Percentiles rank a stretch among this genome's conserved stretches.
Conservation (phyloP, 768 basidiomycete species). For the Pilatotrama ljubarskyi region DNA sequence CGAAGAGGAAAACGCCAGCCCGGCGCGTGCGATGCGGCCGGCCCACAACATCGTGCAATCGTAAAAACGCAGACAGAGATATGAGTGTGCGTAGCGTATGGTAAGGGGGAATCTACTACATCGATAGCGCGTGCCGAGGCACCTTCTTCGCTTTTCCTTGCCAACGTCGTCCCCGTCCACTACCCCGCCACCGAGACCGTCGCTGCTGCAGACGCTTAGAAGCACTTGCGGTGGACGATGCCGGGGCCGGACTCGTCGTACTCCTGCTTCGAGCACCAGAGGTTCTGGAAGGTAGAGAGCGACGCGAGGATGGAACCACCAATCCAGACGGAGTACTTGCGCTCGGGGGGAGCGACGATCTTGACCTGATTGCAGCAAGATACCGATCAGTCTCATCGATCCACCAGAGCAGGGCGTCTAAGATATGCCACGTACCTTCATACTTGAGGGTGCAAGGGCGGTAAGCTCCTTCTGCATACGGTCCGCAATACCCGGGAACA, state of each 20-base stretch:
- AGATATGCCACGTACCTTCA: constrained; percentile 46
- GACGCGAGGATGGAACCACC: constrained; percentile 52
- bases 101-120: constrained; percentile 32
- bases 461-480: constrained; percentile 77
- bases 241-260: constrained; percentile 58
- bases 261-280: constrained; percentile 63
- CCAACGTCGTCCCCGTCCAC: constrained; percentile 12
- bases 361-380: constrained; percentile 40
- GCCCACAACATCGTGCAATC: constrained; percentile 36
- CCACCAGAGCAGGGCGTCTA: neutral
- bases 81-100: constrained; percentile 28
- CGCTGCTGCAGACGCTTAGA: constrained; percentile 27
- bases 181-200: neutral
- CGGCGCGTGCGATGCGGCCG: constrained; percentile 28
- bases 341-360: constrained; percentile 68
- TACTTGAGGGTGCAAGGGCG: constrained; percentile 60
- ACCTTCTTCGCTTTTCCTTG: constrained; percentile 25
- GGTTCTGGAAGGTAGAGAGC: constrained; percentile 66
- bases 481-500: constrained; percentile 66
- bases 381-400: constrained; percentile 1
- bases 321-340: constrained; percentile 72
- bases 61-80: constrained; percentile 13
- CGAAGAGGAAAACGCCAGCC: neutral
- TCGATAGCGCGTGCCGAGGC: constrained; percentile 20
- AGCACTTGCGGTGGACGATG: constrained; percentile 51